Evolutionary conservation across 257 asterid genomes (phyloP).

Genomic region (Plantago elongata): DNA sequence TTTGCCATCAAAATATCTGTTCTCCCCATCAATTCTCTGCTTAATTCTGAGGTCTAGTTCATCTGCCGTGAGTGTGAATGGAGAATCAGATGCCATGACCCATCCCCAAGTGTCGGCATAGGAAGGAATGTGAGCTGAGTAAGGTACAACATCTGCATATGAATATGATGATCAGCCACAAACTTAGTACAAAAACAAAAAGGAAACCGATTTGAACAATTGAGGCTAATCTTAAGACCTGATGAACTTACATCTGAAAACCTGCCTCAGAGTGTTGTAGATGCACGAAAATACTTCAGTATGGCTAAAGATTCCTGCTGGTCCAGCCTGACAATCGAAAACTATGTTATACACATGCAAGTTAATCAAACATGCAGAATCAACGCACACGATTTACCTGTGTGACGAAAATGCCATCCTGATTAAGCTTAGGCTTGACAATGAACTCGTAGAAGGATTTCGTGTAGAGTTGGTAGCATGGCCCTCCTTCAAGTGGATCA

Average conservation of each 20-base stretch:
- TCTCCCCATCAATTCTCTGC: constrained; percentile 72
- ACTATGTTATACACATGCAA: not conserved
- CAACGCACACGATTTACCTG: constrained; percentile 41
- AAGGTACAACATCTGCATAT: constrained; percentile 87
- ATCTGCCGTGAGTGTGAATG: constrained; percentile 45
- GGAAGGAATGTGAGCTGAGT: constrained; percentile 90
- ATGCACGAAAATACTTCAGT: constrained; percentile 92
- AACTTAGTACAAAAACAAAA: too few relatives aligned
- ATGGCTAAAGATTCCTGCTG: constrained; percentile 91
- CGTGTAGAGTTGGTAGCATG: constrained; percentile 87
- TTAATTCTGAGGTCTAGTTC: constrained; percentile 71
- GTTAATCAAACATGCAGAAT: too few relatives aligned
- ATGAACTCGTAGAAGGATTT: constrained; percentile 73
- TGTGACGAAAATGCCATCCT: constrained; percentile 78
- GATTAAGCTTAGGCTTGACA: constrained; percentile 66
- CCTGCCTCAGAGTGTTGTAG: constrained; percentile 80
- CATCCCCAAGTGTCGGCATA: constrained; percentile 99
- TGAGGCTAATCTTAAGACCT: not conserved
- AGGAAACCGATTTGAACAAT: not conserved
- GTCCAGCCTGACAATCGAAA: constrained; percentile 61
- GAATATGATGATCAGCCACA: not conserved
- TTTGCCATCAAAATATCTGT: constrained; percentile 73
- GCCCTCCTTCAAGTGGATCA: constrained; percentile 97
- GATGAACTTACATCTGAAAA: constrained; percentile 71
- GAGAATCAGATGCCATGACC: constrained; percentile 90